Percentiles rank a stretch among this genome's conserved stretches.
These are phyloP conservation scores for Cucurbita pepo DNA, from an alignment of 306 rosid genomes.

Conservation along the genomic window DNA sequence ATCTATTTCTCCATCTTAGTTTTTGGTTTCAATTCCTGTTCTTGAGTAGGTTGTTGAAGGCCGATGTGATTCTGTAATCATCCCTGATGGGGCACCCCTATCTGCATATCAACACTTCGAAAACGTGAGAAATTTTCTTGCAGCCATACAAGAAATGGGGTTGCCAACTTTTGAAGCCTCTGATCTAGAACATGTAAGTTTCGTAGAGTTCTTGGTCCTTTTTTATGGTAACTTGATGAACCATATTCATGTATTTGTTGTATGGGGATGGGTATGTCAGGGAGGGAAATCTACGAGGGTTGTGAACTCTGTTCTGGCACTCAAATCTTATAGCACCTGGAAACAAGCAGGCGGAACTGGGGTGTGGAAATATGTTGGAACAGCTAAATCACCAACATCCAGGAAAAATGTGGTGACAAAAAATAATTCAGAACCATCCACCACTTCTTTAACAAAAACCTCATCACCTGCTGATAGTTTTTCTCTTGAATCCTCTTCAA, in stretches of 20 bases:
- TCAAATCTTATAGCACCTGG: slow-evolving; percentile 60
- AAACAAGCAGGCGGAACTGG: slow-evolving; percentile 51
- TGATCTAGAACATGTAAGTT: slow-evolving; percentile 66
- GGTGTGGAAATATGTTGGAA: slow-evolving; percentile 41
- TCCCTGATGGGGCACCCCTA: slow-evolving; percentile 46
- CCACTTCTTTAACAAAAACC: slow-evolving; percentile 27
- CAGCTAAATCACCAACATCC: slow-evolving; percentile 28
- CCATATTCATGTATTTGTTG: not conserved
- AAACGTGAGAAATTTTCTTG: slow-evolving; percentile 44
- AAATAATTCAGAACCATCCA: slow-evolving; percentile 56
- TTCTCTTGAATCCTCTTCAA: slow-evolving; percentile 22
- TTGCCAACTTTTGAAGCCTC: slow-evolving; percentile 78
- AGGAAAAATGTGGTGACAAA: slow-evolving; percentile 32
- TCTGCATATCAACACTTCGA: slow-evolving; percentile 53
- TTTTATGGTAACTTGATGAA: not conserved
- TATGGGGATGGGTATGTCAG: slow-evolving; percentile 13
- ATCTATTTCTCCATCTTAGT: not conserved
- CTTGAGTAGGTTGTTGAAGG: slow-evolving; percentile 40
- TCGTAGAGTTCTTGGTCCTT: not conserved
- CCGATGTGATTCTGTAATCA: slow-evolving; percentile 23
- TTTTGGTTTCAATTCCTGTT: not conserved
- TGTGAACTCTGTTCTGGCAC: slow-evolving; percentile 63
- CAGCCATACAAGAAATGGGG: slow-evolving; percentile 42
- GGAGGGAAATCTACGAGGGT: slow-evolving; percentile 81
- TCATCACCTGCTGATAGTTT: slow-evolving; percentile 29